Percentiles rank a stretch among this genome's conserved stretches.
Conservation (phyloP, 2,329 filamentous ascomycete genomes). For the Drechslerella coelobrocha region DNA sequence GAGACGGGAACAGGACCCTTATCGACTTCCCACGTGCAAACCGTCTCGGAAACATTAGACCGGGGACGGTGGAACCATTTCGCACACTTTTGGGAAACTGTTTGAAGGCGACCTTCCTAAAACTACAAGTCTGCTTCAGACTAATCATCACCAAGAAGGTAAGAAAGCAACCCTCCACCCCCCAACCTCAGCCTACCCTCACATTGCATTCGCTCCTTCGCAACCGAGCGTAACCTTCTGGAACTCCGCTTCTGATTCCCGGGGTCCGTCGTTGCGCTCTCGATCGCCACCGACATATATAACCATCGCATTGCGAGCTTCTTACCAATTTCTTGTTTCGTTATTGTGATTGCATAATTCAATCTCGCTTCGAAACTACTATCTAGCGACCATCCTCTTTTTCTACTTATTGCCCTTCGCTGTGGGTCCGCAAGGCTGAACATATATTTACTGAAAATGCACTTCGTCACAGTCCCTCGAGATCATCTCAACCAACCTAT, state of each 20-base stretch:
- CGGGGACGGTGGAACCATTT: constrained; percentile 33
- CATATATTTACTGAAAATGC: constrained; percentile 32
- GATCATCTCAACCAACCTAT: constrained; percentile 31
- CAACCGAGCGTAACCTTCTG: constrained; percentile 48
- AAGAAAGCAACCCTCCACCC: constrained; percentile 21
- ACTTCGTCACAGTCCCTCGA: constrained; percentile 44
- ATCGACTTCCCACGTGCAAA: constrained; percentile 47
- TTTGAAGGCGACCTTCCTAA: constrained; percentile 42
- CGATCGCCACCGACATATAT: constrained; percentile 25
- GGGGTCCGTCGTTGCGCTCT: neutral
- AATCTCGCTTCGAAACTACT: constrained; percentile 28
- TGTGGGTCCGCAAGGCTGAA: constrained; percentile 3
- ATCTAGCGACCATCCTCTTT: constrained; percentile 18
- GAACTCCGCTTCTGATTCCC: constrained; percentile 28
- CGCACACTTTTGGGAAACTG: constrained; percentile 46
- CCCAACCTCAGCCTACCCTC: constrained; percentile 31
- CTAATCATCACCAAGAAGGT: constrained; percentile 47
- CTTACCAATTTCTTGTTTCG: constrained; percentile 40
- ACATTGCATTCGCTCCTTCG: constrained; percentile 8
- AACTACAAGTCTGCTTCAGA: constrained; percentile 13
- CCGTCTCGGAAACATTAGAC: constrained; percentile 39
- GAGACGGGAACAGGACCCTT: constrained; percentile 23
- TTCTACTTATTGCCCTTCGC: constrained; percentile 1
- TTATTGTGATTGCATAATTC: constrained; percentile 28
- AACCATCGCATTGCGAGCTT: constrained; percentile 36